phyloP scores from a whole-genome alignment of 2,329 filamentous ascomycete genomes.

The Botryotinia calthae region DNA sequence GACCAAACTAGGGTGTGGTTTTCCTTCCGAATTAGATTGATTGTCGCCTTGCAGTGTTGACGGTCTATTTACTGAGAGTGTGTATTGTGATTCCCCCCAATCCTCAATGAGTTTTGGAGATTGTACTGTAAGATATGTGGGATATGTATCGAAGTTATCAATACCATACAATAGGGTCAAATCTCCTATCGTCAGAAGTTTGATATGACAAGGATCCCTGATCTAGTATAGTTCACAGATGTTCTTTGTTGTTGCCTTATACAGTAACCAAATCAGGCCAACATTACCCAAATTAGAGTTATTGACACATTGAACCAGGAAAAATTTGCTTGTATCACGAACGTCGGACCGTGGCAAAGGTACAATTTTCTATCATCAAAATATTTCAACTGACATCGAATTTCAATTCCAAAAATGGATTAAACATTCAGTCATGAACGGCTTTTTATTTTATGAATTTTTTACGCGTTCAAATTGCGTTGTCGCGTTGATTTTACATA shows the following conservation, averaged over 20 bases:
- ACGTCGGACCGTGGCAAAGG: constrained; percentile 20
- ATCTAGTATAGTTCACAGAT: constrained; percentile 9
- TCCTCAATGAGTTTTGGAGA: background rate
- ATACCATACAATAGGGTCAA: background rate
- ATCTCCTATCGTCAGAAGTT: constrained; percentile 17
- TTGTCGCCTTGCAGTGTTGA: background rate
- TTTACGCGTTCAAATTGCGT: constrained; percentile 31
- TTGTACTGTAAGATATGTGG: background rate
- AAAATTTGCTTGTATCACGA: constrained; percentile 21
- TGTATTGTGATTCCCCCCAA: background rate
- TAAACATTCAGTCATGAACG: constrained; percentile 34
- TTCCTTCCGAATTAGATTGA: background rate
- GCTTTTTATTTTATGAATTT: constrained; percentile 28
- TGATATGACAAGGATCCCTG: constrained; percentile 14
- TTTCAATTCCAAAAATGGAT: constrained; percentile 27
- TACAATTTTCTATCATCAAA: constrained; percentile 31
- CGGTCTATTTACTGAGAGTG: background rate
- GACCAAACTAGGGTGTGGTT: background rate
- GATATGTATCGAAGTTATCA: background rate
- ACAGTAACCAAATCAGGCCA: background rate
- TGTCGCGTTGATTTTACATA: constrained; percentile 21
- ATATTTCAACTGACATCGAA: constrained; percentile 29
- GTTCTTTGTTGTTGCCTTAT: constrained; percentile 13
- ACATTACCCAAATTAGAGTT: constrained; percentile 19
- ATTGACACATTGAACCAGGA: constrained; percentile 20